Percentiles rank a stretch among this genome's conserved stretches.
Evolutionary conservation across 495 filamentous ascomycete species (phyloP).

Genomic region (Xanthoparmelia taractica): DNA sequence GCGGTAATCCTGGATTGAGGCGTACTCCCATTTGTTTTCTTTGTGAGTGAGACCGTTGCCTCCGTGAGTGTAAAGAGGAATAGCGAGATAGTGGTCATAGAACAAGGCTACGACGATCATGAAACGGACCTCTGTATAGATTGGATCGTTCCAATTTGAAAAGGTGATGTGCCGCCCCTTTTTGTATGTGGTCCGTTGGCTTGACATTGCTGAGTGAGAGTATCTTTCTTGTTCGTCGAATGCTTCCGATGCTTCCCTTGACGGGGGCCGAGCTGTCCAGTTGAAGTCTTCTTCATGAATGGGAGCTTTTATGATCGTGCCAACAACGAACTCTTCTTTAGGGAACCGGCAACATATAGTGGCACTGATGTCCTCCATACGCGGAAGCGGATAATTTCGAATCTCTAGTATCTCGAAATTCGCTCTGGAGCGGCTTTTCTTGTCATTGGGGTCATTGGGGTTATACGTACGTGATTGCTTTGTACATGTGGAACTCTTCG

Average conservation of each 20-base stretch:
- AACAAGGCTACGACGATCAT: slow-evolving; percentile 23
- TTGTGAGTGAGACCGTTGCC: slow-evolving; percentile 20
- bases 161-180: slow-evolving; percentile 2
- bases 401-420: neutral
- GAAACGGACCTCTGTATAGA: slow-evolving; percentile 21
- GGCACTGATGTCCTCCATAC: slow-evolving; percentile 1
- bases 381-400: neutral
- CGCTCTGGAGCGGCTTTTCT: neutral
- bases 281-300: slow-evolving; percentile 24
- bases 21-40: slow-evolving; percentile 17
- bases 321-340: slow-evolving; percentile 6
- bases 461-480: neutral
- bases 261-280: slow-evolving; percentile 1
- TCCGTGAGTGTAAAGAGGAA: slow-evolving; percentile 25
- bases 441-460: neutral
- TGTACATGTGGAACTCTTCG: neutral
- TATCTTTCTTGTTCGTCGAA: neutral
- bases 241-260: neutral
- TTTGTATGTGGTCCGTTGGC: neutral
- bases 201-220: slow-evolving; percentile 1
- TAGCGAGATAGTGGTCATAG: slow-evolving; percentile 19
- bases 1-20: slow-evolving; percentile 22
- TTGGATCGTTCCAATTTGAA: slow-evolving; percentile 13
- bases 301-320: slow-evolving; percentile 22
- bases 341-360: slow-evolving; percentile 4